These are phyloP conservation scores for Gaeumannomyces sp. DNA, from an alignment of 2,329 filamentous ascomycete species.

Conservation along the genomic window DNA sequence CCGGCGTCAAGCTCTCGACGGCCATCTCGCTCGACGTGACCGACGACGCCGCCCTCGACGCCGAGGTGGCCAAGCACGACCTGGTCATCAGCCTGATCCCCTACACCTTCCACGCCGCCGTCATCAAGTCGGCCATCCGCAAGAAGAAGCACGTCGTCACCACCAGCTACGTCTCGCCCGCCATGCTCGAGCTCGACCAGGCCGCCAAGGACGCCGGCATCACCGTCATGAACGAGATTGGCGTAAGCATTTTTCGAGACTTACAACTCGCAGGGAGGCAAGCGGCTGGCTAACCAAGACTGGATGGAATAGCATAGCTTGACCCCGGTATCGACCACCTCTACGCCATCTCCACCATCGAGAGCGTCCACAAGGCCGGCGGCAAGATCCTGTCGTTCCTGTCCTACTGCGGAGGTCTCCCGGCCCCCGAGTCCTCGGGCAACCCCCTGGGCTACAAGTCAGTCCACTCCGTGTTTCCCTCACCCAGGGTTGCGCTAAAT, in stretches of 20 bases:
- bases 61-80: conserved; percentile 72
- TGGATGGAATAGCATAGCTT: conserved; percentile 20
- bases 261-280: neutral
- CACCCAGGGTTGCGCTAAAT: conserved; percentile 21
- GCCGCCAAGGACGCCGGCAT: conserved; percentile 84
- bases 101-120: conserved; percentile 80
- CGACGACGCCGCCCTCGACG: conserved; percentile 69
- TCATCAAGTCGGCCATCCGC: conserved; percentile 90
- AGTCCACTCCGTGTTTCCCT: conserved; percentile 50
- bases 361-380: conserved; percentile 77
- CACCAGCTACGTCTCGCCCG: conserved; percentile 86
- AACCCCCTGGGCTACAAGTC: conserved; percentile 88
- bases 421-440: conserved; percentile 65
- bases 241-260: conserved; percentile 28
- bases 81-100: conserved; percentile 80
- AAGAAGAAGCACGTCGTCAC: conserved; percentile 96
- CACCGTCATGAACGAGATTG: conserved; percentile 97
- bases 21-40: conserved; percentile 82
- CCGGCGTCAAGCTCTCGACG: conserved; percentile 63
- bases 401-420: conserved; percentile 78
- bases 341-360: conserved; percentile 83
- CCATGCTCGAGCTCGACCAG: conserved; percentile 83
- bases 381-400: conserved; percentile 81
- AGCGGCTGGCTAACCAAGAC: neutral
- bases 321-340: conserved; percentile 69